Evolutionary conservation across 2,329 filamentous ascomycete species (phyloP), one percentile per base, ranked within the genome.

Genomic region (Xylaria sp.): DNA sequence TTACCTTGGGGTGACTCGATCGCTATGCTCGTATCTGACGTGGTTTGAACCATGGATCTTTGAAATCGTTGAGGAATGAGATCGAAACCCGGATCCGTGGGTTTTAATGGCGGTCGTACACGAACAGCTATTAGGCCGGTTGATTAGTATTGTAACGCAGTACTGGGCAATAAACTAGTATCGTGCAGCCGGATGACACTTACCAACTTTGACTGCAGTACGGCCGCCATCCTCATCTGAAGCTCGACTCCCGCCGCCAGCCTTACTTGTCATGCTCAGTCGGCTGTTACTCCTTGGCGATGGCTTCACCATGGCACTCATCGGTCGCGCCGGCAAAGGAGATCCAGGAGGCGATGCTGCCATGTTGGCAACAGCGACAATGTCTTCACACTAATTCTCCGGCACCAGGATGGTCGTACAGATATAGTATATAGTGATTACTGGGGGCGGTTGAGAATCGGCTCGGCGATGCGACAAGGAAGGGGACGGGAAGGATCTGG

Each of bases 11-110:
- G 92, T 1, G 94, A 92, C 77, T 98, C 96, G 74, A 99, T 93
- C 27, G 93, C 87, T 58, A 99, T 84, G 78, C 88, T 97, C 6
- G 93, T 98, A 53, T 92, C 87, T 18, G 93, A 93, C 12, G 91
- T 94, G 69, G 95, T 93, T 73, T 98, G 94, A 71, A 97, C 94
- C 85, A 95, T 97, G 47, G 94, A 91, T 72, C 92, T 90, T 80
- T 97, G 95, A 78, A 99, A 99, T 77, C 96, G 90, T 81, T 97
- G 94, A 16, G 96, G 96, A 66, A 99, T 96, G 72, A 98, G 88
- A 72, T 99, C 96, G 83, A 88, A 99, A 70, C 94, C 95, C 5
- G 96, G 96, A 80, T 99, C 96, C 73, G 87, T 88, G 5, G 93
- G 85, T 75, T 91, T 90, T 66, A 98, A 86, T 63, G 95, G 91